A percentile compares a stretch with the other conserved stretches of the same genome.
Evolutionary conservation across 768 basidiomycete genomes (phyloP).

Genomic region (Phlebiopsis gigantea): DNA sequence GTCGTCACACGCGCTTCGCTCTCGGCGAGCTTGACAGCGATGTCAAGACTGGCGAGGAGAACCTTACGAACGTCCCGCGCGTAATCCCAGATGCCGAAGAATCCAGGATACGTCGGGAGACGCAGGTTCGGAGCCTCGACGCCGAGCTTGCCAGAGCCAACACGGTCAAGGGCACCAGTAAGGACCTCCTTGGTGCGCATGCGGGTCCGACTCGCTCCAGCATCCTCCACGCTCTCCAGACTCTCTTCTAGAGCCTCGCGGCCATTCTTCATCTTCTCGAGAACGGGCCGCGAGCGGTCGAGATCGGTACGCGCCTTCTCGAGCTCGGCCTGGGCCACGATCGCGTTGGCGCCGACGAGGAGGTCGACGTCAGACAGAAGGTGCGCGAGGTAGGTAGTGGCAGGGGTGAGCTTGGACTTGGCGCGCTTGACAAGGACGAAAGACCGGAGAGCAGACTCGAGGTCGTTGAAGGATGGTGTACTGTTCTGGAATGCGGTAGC

Average conservation of each 20-base stretch:
- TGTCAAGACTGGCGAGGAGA: conserved; percentile 77
- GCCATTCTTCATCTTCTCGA: conserved; percentile 81
- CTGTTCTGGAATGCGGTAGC: conserved; percentile 61
- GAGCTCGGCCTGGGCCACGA: conserved; percentile 78
- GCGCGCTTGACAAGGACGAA: conserved; percentile 95
- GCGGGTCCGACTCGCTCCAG: conserved; percentile 48
- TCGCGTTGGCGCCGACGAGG: conserved; percentile 78
- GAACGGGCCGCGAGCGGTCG: conserved; percentile 63
- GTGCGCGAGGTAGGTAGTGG: conserved; percentile 84
- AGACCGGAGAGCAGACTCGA: conserved; percentile 85
- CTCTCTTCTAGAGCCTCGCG: conserved; percentile 73
- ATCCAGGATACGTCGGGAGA: conserved; percentile 80
- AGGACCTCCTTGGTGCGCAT: conserved; percentile 55
- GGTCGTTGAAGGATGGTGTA: conserved; percentile 74
- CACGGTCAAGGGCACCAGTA: conserved; percentile 62
- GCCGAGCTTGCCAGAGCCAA: conserved; percentile 71
- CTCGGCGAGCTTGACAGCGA: conserved; percentile 74
- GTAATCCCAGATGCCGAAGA: conserved; percentile 82
- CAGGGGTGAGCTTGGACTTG: conserved; percentile 95
- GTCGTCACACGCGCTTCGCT: conserved; percentile 75
- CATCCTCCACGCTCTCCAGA: conserved; percentile 77
- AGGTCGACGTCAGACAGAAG: conserved; percentile 88
- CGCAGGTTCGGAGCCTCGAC: conserved; percentile 39
- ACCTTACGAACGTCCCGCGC: conserved; percentile 71
- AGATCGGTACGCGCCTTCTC: conserved; percentile 69